Percentiles rank a stretch among this genome's conserved stretches.
Evolutionary conservation across 345 rosid species (phyloP).

Genomic region (Microcos paniculata): DNA sequence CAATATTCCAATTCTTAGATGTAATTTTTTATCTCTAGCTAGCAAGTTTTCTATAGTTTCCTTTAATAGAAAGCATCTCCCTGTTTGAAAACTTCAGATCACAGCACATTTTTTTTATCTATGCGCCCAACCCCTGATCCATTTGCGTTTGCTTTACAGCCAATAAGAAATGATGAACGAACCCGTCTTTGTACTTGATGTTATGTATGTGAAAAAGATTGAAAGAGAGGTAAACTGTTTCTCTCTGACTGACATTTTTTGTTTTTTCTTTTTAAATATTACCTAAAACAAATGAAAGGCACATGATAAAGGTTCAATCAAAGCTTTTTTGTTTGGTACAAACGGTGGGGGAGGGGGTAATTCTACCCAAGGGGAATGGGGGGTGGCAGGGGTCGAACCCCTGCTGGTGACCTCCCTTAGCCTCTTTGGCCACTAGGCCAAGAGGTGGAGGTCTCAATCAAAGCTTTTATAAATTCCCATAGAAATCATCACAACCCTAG

Average conservation of each 20-base stretch:
- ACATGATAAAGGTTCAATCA: background rate
- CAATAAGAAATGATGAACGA: background rate
- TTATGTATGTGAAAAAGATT: background rate
- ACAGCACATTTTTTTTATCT: background rate
- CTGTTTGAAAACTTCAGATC: background rate
- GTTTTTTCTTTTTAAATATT: no score
- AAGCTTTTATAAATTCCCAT: background rate
- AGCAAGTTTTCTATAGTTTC: background rate
- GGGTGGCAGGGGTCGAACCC: no score
- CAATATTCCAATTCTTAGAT: background rate
- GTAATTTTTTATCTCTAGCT: no score
- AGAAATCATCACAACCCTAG: no score
- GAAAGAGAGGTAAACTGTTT: background rate
- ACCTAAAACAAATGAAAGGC: background rate
- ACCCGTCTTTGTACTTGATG: background rate
- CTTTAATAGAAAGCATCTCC: conserved; percentile 7
- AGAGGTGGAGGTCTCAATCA: background rate
- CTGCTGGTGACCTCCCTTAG: no score
- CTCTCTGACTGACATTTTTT: background rate
- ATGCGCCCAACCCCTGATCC: no score
- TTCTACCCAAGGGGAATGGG: no score
- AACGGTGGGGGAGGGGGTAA: no score
- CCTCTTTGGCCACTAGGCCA: no score
- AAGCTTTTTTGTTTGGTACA: background rate
- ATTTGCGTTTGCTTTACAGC: background rate